These are phyloP conservation scores for Glonium stellatum DNA, from an alignment of 495 filamentous ascomycete genomes.

Conservation along the genomic window DNA sequence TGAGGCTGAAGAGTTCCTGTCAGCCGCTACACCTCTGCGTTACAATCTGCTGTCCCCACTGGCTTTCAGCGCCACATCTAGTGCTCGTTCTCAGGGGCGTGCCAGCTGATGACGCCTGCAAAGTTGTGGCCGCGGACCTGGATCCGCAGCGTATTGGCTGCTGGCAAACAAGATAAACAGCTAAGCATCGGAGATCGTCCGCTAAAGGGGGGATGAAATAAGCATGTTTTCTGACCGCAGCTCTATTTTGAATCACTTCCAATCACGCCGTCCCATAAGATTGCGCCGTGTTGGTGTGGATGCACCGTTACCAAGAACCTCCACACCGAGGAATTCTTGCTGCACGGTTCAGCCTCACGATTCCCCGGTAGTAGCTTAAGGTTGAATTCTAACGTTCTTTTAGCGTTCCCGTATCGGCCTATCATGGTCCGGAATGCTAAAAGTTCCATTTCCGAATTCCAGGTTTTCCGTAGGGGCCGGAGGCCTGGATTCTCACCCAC, in stretches of 20 bases:
- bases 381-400: background rate
- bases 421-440: background rate
- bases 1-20: background rate
- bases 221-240: background rate
- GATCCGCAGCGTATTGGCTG: background rate
- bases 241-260: background rate
- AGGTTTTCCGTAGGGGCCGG: background rate
- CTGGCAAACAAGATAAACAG: background rate
- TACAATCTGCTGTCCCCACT: background rate
- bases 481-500: background rate
- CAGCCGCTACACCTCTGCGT: background rate
- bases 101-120: background rate
- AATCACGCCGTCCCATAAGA: background rate
- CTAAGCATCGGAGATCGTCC: slow-evolving; percentile 4
- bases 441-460: background rate
- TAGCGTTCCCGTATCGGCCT: background rate
- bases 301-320: no score
- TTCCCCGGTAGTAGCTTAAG: slow-evolving; percentile 1
- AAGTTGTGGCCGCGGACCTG: background rate
- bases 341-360: background rate
- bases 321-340: no score
- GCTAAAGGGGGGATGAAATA: background rate
- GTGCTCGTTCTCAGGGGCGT: background rate
- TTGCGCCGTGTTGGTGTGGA: background rate
- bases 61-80: background rate